These are phyloP conservation scores for Diaporthe citrichinensis DNA, from an alignment of 2,329 filamentous ascomycete genomes.

Conservation along the genomic window DNA sequence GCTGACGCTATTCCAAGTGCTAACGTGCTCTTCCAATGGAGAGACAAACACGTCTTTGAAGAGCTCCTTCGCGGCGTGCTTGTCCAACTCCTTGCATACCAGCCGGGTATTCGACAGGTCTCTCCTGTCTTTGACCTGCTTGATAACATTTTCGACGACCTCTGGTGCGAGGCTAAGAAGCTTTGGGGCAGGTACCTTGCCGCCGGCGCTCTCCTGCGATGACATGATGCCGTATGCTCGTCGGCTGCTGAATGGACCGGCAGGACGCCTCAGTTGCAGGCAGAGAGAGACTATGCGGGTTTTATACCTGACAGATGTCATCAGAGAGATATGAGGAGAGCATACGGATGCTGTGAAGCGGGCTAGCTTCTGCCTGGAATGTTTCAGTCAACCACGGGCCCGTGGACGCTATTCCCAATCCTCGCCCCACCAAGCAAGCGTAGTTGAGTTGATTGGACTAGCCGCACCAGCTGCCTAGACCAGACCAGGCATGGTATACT, in stretches of 20 bases:
- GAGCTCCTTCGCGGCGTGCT: conserved; percentile 17
- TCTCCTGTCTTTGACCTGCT: neutral
- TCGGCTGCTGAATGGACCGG: neutral
- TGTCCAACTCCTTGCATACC: conserved; percentile 8
- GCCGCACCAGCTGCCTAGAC: conserved; percentile 18
- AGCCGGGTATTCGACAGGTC: conserved; percentile 27
- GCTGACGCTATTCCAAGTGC: conserved; percentile 7
- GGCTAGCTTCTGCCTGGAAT: conserved; percentile 14
- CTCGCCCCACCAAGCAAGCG: neutral
- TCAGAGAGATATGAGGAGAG: neutral
- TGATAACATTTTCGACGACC: conserved; percentile 18
- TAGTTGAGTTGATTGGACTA: neutral
- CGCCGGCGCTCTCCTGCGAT: neutral
- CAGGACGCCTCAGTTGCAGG: neutral
- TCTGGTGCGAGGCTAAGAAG: conserved; percentile 31
- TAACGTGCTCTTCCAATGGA: neutral
- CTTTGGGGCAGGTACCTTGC: neutral
- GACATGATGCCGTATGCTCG: neutral
- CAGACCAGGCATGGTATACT: neutral
- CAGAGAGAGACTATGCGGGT: neutral
- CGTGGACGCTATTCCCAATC: conserved; percentile 10
- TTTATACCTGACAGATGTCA: neutral
- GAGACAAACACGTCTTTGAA: conserved; percentile 12
- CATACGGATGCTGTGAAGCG: neutral
- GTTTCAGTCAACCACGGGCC: neutral